phyloP scores from a whole-genome alignment of 257 asterid species.

The Vinca minor region DNA sequence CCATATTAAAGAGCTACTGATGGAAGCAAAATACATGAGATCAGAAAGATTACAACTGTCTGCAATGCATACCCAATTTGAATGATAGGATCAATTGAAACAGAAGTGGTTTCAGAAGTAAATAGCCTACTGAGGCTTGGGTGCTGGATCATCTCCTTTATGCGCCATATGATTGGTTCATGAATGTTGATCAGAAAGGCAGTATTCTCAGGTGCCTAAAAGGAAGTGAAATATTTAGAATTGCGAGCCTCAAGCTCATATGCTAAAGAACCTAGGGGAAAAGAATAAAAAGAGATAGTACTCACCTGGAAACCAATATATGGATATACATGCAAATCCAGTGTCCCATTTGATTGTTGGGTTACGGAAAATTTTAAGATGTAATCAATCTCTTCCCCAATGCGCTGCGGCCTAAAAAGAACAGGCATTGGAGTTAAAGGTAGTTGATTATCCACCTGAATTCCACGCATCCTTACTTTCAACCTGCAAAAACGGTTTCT shows the following conservation, averaged over 20 bases:
- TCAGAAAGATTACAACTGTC: conserved; percentile 7
- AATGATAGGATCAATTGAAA: conserved; percentile 90
- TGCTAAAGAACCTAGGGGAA: conserved; percentile 15
- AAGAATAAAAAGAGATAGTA: conserved; percentile 12
- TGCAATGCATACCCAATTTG: conserved; percentile 68
- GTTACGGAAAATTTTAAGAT: conserved; percentile 84
- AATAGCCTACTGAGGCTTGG: conserved; percentile 58
- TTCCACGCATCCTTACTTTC: conserved; percentile 77
- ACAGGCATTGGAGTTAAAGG: conserved; percentile 98
- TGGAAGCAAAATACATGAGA: conserved; percentile 6
- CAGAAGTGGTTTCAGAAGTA: conserved; percentile 62
- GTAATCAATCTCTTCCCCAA: conserved; percentile 76
- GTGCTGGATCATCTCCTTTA: conserved; percentile 86
- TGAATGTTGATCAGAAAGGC: conserved; percentile 87
- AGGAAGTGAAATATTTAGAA: conserved; percentile 12
- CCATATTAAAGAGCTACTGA: background rate
- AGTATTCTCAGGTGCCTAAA: conserved; percentile 87
- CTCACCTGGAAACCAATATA: conserved; percentile 91
- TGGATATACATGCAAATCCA: conserved; percentile 83
- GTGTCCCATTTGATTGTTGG: conserved; percentile 88
- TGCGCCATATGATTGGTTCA: conserved; percentile 97
- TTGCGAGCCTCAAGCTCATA: background rate
- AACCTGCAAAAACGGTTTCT: conserved; percentile 39
- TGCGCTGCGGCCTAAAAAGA: conserved; percentile 84
- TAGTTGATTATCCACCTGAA: conserved; percentile 93